Base-by-base conservation (phyloP, 208 protist genomes). In the Trypanosomatidae sp. region DNA sequence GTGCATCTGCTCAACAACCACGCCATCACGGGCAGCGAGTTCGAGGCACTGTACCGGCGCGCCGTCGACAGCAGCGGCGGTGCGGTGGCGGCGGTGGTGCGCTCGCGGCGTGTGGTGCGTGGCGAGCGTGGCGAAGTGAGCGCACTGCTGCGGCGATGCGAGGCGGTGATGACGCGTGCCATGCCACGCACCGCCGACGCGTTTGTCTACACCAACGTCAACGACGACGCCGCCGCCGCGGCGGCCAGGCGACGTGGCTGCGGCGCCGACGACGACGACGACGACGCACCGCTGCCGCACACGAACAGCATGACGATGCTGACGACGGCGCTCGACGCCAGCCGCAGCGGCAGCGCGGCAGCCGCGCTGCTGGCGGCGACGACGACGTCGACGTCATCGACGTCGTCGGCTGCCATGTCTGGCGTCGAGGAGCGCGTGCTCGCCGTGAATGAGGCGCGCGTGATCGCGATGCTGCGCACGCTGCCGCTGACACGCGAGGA, bases 401-500 rank as follows among this genome's bases (percentile, higher is more conserved):
- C n/a, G n/a, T n/a, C n/a, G n/a, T n/a, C n/a, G n/a, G n/a, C n/a
- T n/a, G n/a, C n/a, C n/a, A n/a, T n/a, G n/a, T n/a, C n/a, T n/a
- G n/a, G n/a, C n/a, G n/a, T n/a, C 13, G 65, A 80, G 43, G 73
- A 88, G 18, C 53, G 60, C 15, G 63, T 60, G 6, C 40, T 86
- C 30, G 63, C 66, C 0, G 73, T 85, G 25, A 77, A 72, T 33
- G 78, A 86, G 51, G 48, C 73, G 43, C 53, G 61, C 11, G 61
- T 88, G 40, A 63, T 88, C 24, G 48, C 24, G 11, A 57, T 38
- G 18, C 65, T 84, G 24, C 78, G 82, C 39, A 67, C 64, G 10
- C 35, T 76, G 22, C 72, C 72, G 19, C 49, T 79, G 8, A 83
- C 72, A 5, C 72, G 76, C 54, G 83, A 92, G 49, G 78, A 92